These are phyloP conservation scores for Cornus controversa DNA, from an alignment of 148 eudicot species.

Conservation along the genomic window DNA sequence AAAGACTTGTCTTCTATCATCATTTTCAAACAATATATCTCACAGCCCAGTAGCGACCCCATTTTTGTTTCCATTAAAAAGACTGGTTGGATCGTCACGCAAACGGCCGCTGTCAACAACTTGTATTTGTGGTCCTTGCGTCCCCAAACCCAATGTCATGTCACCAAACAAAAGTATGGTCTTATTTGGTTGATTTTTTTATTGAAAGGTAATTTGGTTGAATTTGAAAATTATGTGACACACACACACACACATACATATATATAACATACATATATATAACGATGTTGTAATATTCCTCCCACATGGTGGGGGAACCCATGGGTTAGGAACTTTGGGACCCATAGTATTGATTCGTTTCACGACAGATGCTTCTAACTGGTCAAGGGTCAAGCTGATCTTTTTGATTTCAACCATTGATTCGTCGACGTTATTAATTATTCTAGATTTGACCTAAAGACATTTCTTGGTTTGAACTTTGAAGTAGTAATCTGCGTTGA, in stretches of 20 bases:
- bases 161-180: not conserved
- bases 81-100: not conserved
- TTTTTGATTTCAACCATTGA: not conserved
- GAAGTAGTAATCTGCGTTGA: not conserved
- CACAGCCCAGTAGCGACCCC: not conserved
- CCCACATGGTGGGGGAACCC: slow-evolving; percentile 9
- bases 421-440: not conserved
- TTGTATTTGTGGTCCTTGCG: not conserved
- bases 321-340: not conserved
- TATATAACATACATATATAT: too few species aligned
- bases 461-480: not conserved
- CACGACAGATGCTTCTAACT: not conserved
- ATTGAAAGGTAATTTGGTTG: too few species aligned
- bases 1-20: not conserved
- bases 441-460: not conserved
- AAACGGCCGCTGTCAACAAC: not conserved
- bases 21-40: not conserved
- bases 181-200: too few species aligned
- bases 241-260: too few species aligned
- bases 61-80: not conserved
- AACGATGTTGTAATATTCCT: not conserved
- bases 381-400: slow-evolving; percentile 9
- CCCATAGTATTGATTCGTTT: not conserved
- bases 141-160: not conserved
- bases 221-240: not conserved